Conservation (phyloP, 2,329 filamentous ascomycete species). For the Apiospora marii region DNA sequence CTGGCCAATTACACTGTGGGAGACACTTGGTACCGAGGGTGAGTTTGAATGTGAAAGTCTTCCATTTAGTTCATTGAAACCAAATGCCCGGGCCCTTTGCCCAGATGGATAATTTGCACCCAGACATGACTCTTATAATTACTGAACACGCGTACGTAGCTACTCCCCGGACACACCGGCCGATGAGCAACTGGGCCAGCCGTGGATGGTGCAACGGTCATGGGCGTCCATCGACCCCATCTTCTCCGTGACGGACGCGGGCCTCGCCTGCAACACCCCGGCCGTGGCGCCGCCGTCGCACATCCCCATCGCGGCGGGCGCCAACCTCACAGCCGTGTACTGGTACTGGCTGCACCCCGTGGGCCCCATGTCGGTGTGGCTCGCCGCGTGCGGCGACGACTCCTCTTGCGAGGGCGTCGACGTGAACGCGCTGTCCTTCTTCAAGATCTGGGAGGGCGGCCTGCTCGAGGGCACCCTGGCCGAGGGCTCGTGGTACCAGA, state of each 20-base stretch:
- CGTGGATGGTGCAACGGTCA: constrained; percentile 49
- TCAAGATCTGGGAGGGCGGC: constrained; percentile 51
- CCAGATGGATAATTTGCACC: background rate
- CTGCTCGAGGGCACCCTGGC: constrained; percentile 43
- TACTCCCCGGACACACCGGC: constrained; percentile 44
- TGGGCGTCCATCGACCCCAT: constrained; percentile 50
- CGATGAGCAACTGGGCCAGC: constrained; percentile 43
- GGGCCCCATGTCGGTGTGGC: constrained; percentile 50
- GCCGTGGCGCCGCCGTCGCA: constrained; percentile 45
- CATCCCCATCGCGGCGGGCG: constrained; percentile 40
- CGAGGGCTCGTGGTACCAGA: constrained; percentile 43
- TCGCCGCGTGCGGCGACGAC: constrained; percentile 42
- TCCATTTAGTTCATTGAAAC: constrained; percentile 7
- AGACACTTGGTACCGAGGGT: constrained; percentile 51
- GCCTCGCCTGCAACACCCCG: constrained; percentile 48
- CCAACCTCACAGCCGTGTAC: constrained; percentile 48
- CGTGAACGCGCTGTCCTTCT: constrained; percentile 44
- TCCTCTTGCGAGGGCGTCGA: constrained; percentile 38
- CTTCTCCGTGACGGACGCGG: constrained; percentile 43
- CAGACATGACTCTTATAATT: background rate
- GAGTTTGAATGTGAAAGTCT: constrained; percentile 26
- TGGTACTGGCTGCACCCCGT: constrained; percentile 52
- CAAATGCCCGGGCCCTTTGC: no score
- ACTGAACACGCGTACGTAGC: constrained; percentile 31
- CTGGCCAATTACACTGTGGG: constrained; percentile 51